Evolutionary conservation across 805 yeast genomes (phyloP).

Genomic region (Schwanniomyces sp.): DNA sequence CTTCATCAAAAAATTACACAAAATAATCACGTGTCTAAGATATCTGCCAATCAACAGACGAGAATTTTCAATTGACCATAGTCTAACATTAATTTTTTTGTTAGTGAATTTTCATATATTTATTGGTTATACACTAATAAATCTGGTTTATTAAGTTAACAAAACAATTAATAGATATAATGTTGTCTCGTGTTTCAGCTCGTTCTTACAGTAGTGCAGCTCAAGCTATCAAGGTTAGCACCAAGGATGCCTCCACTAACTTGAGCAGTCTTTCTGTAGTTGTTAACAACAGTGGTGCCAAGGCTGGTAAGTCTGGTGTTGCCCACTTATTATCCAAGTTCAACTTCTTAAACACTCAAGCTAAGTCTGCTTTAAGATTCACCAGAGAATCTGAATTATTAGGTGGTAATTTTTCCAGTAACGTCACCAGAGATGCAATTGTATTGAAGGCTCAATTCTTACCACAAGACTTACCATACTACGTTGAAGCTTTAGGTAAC

Average conservation of each 20-base stretch:
- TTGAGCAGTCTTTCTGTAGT: conserved; percentile 77
- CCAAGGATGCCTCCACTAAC: conserved; percentile 62
- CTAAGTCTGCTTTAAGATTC: conserved; percentile 86
- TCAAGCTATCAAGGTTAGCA: conserved; percentile 45
- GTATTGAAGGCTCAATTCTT: conserved; percentile 80
- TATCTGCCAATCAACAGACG: conserved; percentile 14
- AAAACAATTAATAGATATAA: conserved; percentile 11
- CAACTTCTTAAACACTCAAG: conserved; percentile 77
- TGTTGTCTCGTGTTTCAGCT: conserved; percentile 43
- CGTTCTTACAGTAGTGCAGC: conserved; percentile 45
- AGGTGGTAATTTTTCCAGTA: conserved; percentile 76
- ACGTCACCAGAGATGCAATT: conserved; percentile 80
- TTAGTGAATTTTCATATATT: conserved; percentile 1
- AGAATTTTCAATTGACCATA: conserved; percentile 10
- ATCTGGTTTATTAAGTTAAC: neutral
- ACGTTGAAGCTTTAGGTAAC: conserved; percentile 79
- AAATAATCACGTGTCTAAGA: conserved; percentile 7
- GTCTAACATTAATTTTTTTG: neutral
- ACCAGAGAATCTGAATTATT: conserved; percentile 92
- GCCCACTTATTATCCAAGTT: conserved; percentile 84
- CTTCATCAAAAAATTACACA: neutral
- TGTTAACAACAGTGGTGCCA: conserved; percentile 81
- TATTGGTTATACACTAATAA: neutral
- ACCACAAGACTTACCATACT: conserved; percentile 87
- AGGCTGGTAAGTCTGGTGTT: conserved; percentile 71